Conservation (phyloP, 2,329 filamentous ascomycete species). For the Aspergillus latus region DNA sequence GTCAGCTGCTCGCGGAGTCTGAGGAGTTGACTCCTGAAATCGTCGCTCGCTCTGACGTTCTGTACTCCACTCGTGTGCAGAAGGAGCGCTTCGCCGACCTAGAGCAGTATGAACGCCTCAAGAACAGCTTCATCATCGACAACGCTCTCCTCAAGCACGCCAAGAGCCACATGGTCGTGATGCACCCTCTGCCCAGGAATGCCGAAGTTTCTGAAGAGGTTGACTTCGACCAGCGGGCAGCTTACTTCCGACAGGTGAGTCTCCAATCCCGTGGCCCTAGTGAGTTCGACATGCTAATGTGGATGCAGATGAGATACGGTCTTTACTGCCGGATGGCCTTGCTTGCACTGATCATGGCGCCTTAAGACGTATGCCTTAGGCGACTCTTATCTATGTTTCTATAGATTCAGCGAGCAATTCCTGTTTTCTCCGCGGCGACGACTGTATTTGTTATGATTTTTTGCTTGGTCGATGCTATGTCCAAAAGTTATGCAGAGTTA, state of each 20-base stretch:
- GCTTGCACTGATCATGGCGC: conserved; percentile 84
- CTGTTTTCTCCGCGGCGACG: conserved; percentile 16
- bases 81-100: conserved; percentile 89
- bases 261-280: not conserved
- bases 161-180: conserved; percentile 88
- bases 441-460: not conserved
- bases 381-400: conserved; percentile 15
- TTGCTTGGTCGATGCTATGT: conserved; percentile 14
- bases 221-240: conserved; percentile 93
- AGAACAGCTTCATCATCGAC: conserved; percentile 85
- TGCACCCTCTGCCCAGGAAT: conserved; percentile 94
- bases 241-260: conserved; percentile 98
- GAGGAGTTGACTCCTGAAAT: conserved; percentile 83
- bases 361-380: conserved; percentile 28
- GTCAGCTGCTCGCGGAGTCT: conserved; percentile 74
- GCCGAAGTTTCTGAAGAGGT: conserved; percentile 93
- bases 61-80: conserved; percentile 96
- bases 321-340: conserved; percentile 98
- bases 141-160: conserved; percentile 86
- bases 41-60: conserved; percentile 78
- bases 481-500: conserved; percentile 34
- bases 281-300: conserved; percentile 44
- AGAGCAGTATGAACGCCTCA: conserved; percentile 79
- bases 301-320: conserved; percentile 84
- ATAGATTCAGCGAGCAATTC: conserved; percentile 14